Percentiles rank a stretch among this genome's conserved stretches.
Conservation (phyloP, 805 yeast genomes). For the Blastobotrys peoriensis region DNA sequence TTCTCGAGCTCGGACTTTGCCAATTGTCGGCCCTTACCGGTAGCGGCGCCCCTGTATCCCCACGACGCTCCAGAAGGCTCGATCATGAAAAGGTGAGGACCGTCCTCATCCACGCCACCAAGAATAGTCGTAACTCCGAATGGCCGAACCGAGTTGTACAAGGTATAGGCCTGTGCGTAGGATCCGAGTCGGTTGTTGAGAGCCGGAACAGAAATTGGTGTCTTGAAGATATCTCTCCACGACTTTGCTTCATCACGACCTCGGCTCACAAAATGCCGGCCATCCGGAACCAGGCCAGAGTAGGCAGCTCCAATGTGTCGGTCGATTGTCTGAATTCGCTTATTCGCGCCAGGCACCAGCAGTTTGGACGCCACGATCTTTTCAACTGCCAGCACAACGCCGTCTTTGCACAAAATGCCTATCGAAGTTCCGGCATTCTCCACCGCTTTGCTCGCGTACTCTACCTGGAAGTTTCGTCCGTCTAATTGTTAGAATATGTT, state of each 20-base stretch:
- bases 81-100: conserved; percentile 90
- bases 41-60: conserved; percentile 97
- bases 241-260: conserved; percentile 87
- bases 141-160: conserved; percentile 96
- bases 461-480: conserved; percentile 79
- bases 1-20: conserved; percentile 96
- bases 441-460: conserved; percentile 95
- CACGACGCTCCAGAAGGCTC: conserved; percentile 97
- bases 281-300: conserved; percentile 95
- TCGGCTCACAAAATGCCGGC: conserved; percentile 84
- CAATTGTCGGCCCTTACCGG: conserved; percentile 98
- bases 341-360: conserved; percentile 82
- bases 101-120: conserved; percentile 89
- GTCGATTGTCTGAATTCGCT: conserved; percentile 87
- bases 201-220: conserved; percentile 70
- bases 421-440: conserved; percentile 95
- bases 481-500: conserved; percentile 11
- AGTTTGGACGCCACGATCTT: conserved; percentile 81
- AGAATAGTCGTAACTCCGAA: conserved; percentile 90
- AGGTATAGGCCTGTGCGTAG: conserved; percentile 90
- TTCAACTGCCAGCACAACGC: conserved; percentile 96
- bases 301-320: conserved; percentile 87
- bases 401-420: conserved; percentile 89
- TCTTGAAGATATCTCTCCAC: conserved; percentile 71
- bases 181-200: conserved; percentile 83